Evolutionary conservation across 2,329 filamentous ascomycete species (phyloP), one percentile per base, ranked within the genome.

Genomic region (Curvularia verruculosa): DNA sequence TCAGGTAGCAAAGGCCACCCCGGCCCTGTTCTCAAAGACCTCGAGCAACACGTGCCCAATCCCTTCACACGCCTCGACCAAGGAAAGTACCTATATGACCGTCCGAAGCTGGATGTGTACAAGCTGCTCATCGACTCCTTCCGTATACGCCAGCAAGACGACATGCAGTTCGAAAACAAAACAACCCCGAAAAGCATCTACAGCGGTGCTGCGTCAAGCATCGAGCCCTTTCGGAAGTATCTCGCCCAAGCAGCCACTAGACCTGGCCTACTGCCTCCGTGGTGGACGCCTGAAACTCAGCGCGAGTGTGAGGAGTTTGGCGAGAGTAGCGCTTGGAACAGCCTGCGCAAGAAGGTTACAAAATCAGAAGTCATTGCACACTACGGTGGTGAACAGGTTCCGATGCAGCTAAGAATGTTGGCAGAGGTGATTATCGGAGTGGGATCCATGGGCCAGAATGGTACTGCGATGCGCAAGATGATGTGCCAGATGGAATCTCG

Each of bases 81-180:
- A 1, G 52, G 60, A 10, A 68, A 60, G 1, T 72, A 66, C 37
- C 59, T 75, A 18, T 63, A 73, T 54, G 61, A 69, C 45, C 63
- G 67, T 6, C 55, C 66, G 1, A 56, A 70, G 23, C 55, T 48
- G 19, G 70, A 72, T 29, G 61, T 67, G 5, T 74, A 61, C 62
- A 69, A 68, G 45, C 59, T 75, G 10, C 66, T 73, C 49, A 66
- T 75, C 56, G 69, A 74, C 54, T 57, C 60, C 29, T 73, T 66
- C 57, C 68, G 69, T 41, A 61, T 73, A 39, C 65, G 65, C n/a
- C 54, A 65, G 37, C 57, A 48, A 19, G 70, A 73, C 49, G 58
- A 61, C 21, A 55, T 54, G 52, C 66, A 58, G 9, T 48, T 64
- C 28, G 60, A 61, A 31, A 40, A 55, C 47, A 55, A 63, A n/a